Conservation (phyloP, 2,329 filamentous ascomycete species). For the Penicillium corylophilum region DNA sequence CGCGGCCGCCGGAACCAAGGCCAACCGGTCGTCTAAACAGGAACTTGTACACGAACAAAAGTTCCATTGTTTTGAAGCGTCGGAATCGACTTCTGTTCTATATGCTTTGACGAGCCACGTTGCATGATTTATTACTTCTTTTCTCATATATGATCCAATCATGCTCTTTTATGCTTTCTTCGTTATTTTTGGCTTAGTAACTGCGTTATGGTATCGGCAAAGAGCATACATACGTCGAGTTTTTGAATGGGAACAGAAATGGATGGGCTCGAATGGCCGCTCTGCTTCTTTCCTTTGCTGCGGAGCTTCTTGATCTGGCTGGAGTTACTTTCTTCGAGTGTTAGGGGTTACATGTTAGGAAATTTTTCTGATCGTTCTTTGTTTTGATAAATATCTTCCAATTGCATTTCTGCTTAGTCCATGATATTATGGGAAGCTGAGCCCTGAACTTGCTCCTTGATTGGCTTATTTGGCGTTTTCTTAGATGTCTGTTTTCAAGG, state of each 20-base stretch:
- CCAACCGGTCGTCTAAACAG: constrained; percentile 28
- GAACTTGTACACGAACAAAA: neutral
- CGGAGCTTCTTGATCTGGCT: constrained; percentile 18
- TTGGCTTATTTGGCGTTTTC: too few relatives aligned
- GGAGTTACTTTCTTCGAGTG: constrained; percentile 13
- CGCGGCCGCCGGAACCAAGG: constrained; percentile 48
- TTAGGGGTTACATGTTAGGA: neutral
- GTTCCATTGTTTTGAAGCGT: neutral
- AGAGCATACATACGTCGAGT: constrained; percentile 6
- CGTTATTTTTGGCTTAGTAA: neutral
- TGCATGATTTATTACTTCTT: neutral
- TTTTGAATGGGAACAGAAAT: constrained; percentile 3
- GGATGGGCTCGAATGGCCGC: constrained; percentile 2
- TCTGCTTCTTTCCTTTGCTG: neutral
- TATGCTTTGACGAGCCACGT: constrained; percentile 7
- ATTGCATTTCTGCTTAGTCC: constrained; percentile 4
- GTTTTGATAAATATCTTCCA: neutral
- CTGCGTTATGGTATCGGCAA: constrained; percentile 5
- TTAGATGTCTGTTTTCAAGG: too few relatives aligned
- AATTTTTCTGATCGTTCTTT: neutral
- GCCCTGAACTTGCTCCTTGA: neutral
- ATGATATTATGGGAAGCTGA: too few relatives aligned
- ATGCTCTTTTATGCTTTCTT: neutral
- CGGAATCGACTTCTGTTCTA: neutral
- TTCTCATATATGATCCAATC: neutral